Evolutionary conservation across 306 rosid genomes (phyloP).

Genomic region (Malus asiatica): DNA sequence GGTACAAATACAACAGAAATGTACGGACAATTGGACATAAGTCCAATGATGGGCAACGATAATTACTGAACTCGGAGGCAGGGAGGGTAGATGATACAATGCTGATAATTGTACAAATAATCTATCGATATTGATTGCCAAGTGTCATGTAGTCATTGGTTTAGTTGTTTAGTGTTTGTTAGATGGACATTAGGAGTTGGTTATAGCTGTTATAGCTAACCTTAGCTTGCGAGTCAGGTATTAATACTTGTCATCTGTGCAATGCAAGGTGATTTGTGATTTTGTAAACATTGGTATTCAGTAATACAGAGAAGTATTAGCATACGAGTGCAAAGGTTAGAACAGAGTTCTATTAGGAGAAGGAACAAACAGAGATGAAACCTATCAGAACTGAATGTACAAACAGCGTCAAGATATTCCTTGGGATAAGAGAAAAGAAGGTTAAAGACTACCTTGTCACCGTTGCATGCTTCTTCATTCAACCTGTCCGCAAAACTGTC

Average conservation of each 20-base stretch:
- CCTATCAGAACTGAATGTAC: background rate
- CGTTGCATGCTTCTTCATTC: constrained; percentile 21
- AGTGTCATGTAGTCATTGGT: too few relatives aligned
- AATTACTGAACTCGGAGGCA: background rate
- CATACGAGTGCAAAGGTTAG: too few relatives aligned
- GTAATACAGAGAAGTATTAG: too few relatives aligned
- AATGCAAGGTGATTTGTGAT: too few relatives aligned
- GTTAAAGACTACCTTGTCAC: constrained; percentile 28
- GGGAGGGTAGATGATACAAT: background rate
- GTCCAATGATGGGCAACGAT: background rate
- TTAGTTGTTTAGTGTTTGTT: too few relatives aligned
- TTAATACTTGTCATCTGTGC: too few relatives aligned
- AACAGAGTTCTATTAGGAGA: background rate
- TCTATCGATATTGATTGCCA: too few relatives aligned
- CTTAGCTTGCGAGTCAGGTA: too few relatives aligned
- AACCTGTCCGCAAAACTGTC: constrained; percentile 21
- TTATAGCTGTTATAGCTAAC: too few relatives aligned
- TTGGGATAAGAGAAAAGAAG: background rate
- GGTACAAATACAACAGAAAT: background rate
- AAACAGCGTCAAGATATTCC: background rate
- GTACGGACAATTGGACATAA: background rate
- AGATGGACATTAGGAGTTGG: too few relatives aligned
- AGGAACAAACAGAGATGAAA: background rate
- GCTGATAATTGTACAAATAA: too few relatives aligned
- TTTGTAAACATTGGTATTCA: too few relatives aligned